Conservation (phyloP, 2,329 filamentous ascomycete genomes). For the Ophiobolus disseminans region DNA sequence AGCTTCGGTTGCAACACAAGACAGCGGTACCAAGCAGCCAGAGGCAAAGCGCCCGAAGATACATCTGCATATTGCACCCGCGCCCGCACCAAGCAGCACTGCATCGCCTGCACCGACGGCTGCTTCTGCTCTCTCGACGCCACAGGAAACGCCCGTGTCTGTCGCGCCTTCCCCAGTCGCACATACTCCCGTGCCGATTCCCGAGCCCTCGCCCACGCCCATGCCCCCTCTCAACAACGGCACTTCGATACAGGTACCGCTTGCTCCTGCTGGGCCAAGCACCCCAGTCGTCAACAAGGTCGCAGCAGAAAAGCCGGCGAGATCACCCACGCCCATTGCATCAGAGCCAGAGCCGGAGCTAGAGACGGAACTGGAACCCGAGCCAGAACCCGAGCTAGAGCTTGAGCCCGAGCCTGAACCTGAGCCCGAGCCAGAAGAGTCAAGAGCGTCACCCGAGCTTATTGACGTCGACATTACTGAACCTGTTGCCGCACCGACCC, state of each 20-base stretch:
- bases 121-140: slow-evolving; percentile 15
- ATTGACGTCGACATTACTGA: no score
- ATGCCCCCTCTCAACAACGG: slow-evolving; percentile 23
- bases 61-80: slow-evolving; percentile 30
- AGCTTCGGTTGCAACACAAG: slow-evolving; percentile 34
- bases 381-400: background rate
- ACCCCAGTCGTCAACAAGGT: slow-evolving; percentile 33
- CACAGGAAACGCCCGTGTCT: slow-evolving; percentile 15
- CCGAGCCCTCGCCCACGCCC: slow-evolving; percentile 25
- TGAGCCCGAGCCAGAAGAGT: background rate
- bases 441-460: background rate
- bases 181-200: slow-evolving; percentile 17
- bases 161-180: slow-evolving; percentile 20
- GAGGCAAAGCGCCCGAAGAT: slow-evolving; percentile 41
- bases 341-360: slow-evolving; percentile 16
- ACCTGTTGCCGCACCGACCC: slow-evolving; percentile 3
- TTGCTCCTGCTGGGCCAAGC: slow-evolving; percentile 53
- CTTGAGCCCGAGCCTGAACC: background rate
- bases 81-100: slow-evolving; percentile 15
- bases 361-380: background rate
- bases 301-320: slow-evolving; percentile 12
- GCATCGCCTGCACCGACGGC: slow-evolving; percentile 22
- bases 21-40: slow-evolving; percentile 33
- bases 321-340: slow-evolving; percentile 25
- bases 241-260: slow-evolving; percentile 49